These are phyloP conservation scores for Aspergillus coremiiformis DNA, from an alignment of 495 filamentous ascomycete genomes.

Conservation along the genomic window DNA sequence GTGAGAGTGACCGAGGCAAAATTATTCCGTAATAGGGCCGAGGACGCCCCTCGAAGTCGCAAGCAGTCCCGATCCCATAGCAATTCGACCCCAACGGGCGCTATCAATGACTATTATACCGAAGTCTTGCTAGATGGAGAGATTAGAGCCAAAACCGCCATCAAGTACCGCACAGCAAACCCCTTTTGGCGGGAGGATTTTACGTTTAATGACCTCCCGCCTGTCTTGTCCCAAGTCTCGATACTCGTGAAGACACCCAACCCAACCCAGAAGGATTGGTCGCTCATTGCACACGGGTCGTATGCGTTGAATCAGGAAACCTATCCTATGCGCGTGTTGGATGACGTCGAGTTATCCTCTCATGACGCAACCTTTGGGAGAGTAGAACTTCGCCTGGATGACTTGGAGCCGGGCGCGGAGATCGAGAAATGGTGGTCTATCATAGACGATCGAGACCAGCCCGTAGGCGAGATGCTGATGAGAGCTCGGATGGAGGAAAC, in stretches of 20 bases:
- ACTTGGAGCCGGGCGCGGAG: constrained; percentile 69
- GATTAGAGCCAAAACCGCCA: constrained; percentile 74
- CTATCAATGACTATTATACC: constrained; percentile 59
- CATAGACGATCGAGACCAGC: constrained; percentile 61
- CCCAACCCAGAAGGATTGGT: constrained; percentile 47
- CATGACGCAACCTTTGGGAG: constrained; percentile 60
- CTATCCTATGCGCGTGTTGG: constrained; percentile 36
- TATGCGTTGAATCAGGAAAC: constrained; percentile 38
- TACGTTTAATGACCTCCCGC: constrained; percentile 76
- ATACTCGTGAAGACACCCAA: constrained; percentile 68
- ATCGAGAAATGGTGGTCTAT: constrained; percentile 88
- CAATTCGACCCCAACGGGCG: constrained; percentile 23
- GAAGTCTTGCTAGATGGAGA: constrained; percentile 92
- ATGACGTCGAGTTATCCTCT: constrained; percentile 46
- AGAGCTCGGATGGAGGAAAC: constrained; percentile 78
- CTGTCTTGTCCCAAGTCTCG: constrained; percentile 69
- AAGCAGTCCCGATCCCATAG: constrained; percentile 35
- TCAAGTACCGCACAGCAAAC: constrained; percentile 70
- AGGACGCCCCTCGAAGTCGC: constrained; percentile 31
- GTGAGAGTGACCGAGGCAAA: constrained; percentile 57
- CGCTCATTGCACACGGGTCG: constrained; percentile 40
- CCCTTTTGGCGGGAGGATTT: constrained; percentile 96
- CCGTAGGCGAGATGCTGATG: constrained; percentile 80
- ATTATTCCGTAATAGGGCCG: constrained; percentile 30
- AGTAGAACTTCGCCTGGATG: constrained; percentile 78